These are phyloP conservation scores for Boletellus ananas DNA, from an alignment of 768 basidiomycete species.

Conservation along the genomic window DNA sequence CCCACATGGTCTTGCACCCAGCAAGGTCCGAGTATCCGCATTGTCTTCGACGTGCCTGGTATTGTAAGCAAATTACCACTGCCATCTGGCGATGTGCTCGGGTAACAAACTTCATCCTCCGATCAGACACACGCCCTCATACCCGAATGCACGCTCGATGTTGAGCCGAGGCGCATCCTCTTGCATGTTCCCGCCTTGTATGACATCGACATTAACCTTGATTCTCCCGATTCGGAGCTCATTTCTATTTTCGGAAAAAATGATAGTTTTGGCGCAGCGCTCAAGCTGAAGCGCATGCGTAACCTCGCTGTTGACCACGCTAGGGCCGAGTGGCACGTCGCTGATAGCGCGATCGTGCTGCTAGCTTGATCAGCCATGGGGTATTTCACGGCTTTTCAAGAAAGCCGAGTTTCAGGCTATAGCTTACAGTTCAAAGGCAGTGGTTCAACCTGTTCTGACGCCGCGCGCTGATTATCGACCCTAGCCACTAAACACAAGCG, in stretches of 20 bases:
- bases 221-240: constrained; percentile 54
- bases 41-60: constrained; percentile 52
- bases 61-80: constrained; percentile 43
- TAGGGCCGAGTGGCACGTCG: constrained; percentile 64
- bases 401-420: background rate
- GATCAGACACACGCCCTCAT: constrained; percentile 46
- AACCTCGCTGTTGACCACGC: constrained; percentile 61
- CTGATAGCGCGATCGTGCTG: constrained; percentile 47
- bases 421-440: constrained; percentile 2
- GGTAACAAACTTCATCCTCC: constrained; percentile 1
- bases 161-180: constrained; percentile 60
- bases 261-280: constrained; percentile 23
- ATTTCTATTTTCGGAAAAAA: constrained; percentile 21
- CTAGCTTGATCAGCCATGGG: constrained; percentile 28
- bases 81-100: constrained; percentile 2
- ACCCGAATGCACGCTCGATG: constrained; percentile 50
- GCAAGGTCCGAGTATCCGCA: constrained; percentile 38
- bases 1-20: constrained; percentile 56
- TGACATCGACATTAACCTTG: constrained; percentile 55
- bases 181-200: constrained; percentile 47
- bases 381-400: constrained; percentile 1
- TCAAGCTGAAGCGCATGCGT: constrained; percentile 55
- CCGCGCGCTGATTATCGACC: background rate
- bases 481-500: background rate
- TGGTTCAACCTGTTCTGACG: background rate